Conservation (phyloP, 2,329 filamentous ascomycete species). For the Nemania sp. region DNA sequence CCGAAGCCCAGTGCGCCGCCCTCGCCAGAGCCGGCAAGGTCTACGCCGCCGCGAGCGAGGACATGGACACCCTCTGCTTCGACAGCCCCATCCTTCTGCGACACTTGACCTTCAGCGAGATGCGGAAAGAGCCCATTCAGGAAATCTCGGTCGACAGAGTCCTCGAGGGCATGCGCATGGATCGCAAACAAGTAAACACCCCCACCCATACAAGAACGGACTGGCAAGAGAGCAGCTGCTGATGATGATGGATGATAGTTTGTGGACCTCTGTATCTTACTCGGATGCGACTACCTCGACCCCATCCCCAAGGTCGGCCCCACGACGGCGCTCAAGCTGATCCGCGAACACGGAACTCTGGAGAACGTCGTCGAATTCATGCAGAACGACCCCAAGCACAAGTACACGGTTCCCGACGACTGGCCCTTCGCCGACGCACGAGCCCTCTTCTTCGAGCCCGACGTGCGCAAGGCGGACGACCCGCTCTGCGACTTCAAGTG, state of each 20-base stretch:
- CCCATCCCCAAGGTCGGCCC: conserved; percentile 94
- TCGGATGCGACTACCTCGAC: conserved; percentile 97
- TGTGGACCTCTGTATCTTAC: conserved; percentile 94
- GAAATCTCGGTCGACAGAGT: conserved; percentile 90
- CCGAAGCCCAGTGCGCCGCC: conserved; percentile 93
- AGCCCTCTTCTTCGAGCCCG: conserved; percentile 87
- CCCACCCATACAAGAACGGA: not conserved
- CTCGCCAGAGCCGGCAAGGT: conserved; percentile 91
- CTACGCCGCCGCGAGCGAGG: conserved; percentile 93
- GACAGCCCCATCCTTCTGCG: conserved; percentile 87
- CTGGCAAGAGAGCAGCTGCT: conserved; percentile 10
- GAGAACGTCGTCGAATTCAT: conserved; percentile 86
- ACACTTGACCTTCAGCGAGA: conserved; percentile 95
- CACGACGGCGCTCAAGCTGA: conserved; percentile 87
- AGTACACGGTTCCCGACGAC: conserved; percentile 88
- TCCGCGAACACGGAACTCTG: conserved; percentile 86
- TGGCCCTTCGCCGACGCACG: conserved; percentile 95
- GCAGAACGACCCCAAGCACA: conserved; percentile 74
- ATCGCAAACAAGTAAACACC: conserved; percentile 76
- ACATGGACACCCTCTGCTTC: conserved; percentile 99
- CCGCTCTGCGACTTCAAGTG: conserved; percentile 96
- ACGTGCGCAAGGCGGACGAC: conserved; percentile 82
- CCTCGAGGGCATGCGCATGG: conserved; percentile 85
- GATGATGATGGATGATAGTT: conserved; percentile 68
- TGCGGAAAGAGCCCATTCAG: conserved; percentile 95